Evolutionary conservation across 495 filamentous ascomycete species (phyloP), one percentile per base, ranked within the genome.

Genomic region (Friedmanniomyces endolithicus): DNA sequence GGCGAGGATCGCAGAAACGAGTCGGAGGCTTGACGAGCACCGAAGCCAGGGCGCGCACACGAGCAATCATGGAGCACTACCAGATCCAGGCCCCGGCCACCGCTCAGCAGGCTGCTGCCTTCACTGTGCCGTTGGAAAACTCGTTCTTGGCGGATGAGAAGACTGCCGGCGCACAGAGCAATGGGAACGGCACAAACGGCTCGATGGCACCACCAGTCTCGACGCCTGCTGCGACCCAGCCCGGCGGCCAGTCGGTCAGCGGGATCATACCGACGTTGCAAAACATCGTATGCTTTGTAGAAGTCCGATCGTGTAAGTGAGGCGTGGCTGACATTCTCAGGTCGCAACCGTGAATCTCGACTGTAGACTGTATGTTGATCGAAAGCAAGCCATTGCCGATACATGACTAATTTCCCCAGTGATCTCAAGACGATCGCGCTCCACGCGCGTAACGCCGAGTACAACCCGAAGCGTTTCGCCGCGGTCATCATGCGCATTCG

Each of bases 401-500:
- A 3, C 6, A 41, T 41, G 4, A 31, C 47, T 33, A 9, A 50
- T 25, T n/a, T 16, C 25, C 11, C 7, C 49, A 39, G 24, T 50
- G 92, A 98, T 69, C 78, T 98, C 58, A 98, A 98, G 85, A 98
- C 92, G 68, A 98, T 98, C 68, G 92, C 92, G 56, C 78, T 98
- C 63, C 92, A 98, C 72, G 92, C 92, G 62, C 85, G 92, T 72
- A 98, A 98, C 72, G 92, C 94, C 58, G 94, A 97, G 74, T 96
- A 95, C 81, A 95, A 95, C 63, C 88, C 84, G 60, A 90, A 92
- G 92, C 92, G 92, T 86, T 98, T 98, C 68, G 92, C 92, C 52
- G 92, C 92, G 68, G 92, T 98, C 54, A 97, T 98, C 75, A 98
- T 98, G 94, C 88, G 92, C 73, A 98, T 98, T 65, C 94, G 92